Conservation (phyloP, 2,329 filamentous ascomycete genomes). For the Zymoseptoria tritici region DNA sequence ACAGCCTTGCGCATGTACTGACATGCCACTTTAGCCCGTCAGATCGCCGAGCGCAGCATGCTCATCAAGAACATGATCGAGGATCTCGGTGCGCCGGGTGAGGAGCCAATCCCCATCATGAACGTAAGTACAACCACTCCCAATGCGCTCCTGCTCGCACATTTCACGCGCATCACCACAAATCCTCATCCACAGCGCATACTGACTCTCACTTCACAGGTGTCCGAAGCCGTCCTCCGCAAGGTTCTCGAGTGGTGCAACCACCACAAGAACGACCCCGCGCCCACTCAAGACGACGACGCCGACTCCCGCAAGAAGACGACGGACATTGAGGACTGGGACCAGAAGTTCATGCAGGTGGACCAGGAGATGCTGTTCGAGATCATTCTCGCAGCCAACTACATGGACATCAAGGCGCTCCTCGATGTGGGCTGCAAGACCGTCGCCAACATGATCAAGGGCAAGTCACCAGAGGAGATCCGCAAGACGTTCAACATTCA, state of each 20-base stretch:
- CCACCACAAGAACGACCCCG: slow-evolving; percentile 85
- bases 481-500: slow-evolving; percentile 99
- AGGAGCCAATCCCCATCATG: slow-evolving; percentile 76
- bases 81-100: slow-evolving; percentile 62
- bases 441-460: slow-evolving; percentile 99
- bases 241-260: slow-evolving; percentile 99
- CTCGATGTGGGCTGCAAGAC: slow-evolving; percentile 99
- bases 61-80: slow-evolving; percentile 98
- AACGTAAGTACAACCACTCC: slow-evolving; percentile 46
- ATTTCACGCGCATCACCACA: background rate
- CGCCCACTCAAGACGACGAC: slow-evolving; percentile 76
- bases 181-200: background rate
- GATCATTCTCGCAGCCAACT: slow-evolving; percentile 97
- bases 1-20: slow-evolving; percentile 9
- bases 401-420: slow-evolving; percentile 96
- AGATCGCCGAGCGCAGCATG: slow-evolving; percentile 82
- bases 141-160: background rate
- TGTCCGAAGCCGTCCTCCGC: slow-evolving; percentile 85
- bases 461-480: slow-evolving; percentile 98
- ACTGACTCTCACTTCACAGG: slow-evolving; percentile 37
- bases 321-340: slow-evolving; percentile 98
- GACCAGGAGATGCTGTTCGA: slow-evolving; percentile 99
- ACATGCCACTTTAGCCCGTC: slow-evolving; percentile 51
- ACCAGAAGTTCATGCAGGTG: slow-evolving; percentile 99
- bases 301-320: slow-evolving; percentile 95